phyloP scores from a whole-genome alignment of 176 grass and related monocot species.

The Ampelocalamus luodianensis region DNA sequence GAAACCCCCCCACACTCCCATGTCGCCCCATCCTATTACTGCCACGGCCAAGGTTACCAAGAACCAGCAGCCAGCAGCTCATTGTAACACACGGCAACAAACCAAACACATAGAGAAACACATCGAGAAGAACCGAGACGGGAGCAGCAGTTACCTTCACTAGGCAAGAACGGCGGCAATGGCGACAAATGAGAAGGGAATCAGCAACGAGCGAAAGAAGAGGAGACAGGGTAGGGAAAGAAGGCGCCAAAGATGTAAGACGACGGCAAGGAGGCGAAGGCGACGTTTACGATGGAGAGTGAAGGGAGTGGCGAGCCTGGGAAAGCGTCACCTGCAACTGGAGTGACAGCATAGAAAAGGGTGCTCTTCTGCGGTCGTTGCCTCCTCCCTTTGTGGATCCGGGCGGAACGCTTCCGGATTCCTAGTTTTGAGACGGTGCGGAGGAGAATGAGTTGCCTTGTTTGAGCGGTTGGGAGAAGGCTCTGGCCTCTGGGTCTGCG shows the following conservation, averaged over 20 bases:
- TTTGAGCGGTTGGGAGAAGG: constrained; percentile 35
- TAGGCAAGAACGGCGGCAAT: constrained; percentile 34
- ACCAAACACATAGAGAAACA: background rate
- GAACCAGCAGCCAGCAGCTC: constrained; percentile 9
- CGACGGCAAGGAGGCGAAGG: constrained; percentile 3
- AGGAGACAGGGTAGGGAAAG: background rate
- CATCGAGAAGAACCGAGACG: constrained; percentile 3
- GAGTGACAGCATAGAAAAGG: constrained; percentile 42
- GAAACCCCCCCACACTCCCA: constrained; percentile 21
- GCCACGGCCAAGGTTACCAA: background rate
- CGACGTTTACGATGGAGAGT: constrained; percentile 55
- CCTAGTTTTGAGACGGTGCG: constrained; percentile 26
- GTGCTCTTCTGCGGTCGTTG: background rate
- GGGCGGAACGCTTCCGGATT: constrained; percentile 19
- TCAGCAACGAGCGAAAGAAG: background rate
- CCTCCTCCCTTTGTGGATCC: constrained; percentile 35
- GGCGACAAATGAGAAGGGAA: constrained; percentile 15
- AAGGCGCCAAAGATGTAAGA: background rate
- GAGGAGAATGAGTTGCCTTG: background rate
- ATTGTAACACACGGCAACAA: background rate
- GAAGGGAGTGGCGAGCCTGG: constrained; percentile 7
- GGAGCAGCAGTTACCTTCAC: background rate
- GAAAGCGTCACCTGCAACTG: constrained; percentile 39
- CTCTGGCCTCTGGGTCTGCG: too few relatives aligned
- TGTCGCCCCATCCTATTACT: background rate